A percentile compares a stretch with the other conserved stretches of the same genome.
These are phyloP conservation scores for Ogataea populi-albae DNA, from an alignment of 805 yeast genomes.

Conservation along the genomic window DNA sequence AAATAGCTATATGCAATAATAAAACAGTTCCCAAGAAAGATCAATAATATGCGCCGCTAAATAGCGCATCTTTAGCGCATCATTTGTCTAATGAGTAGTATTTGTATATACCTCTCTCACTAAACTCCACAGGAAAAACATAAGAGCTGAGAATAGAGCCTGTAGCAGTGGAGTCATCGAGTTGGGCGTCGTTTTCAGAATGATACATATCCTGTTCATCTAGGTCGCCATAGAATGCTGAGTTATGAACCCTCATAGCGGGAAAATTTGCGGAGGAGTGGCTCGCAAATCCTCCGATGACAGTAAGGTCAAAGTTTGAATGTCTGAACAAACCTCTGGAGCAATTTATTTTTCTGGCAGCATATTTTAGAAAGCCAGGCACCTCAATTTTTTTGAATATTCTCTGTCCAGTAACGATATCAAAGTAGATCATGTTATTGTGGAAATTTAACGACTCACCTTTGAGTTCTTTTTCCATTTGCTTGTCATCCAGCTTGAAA, in stretches of 20 bases:
- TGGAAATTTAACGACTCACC: constrained; percentile 28
- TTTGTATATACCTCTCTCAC: constrained; percentile 52
- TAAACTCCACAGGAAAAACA: constrained; percentile 52
- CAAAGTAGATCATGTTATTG: constrained; percentile 51
- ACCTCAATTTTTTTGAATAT: constrained; percentile 43
- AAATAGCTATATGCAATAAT: no score
- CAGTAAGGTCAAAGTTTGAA: constrained; percentile 4
- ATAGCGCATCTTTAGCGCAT: no score
- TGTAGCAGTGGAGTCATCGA: constrained; percentile 18
- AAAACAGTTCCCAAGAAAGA: no score
- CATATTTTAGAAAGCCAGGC: constrained; percentile 51
- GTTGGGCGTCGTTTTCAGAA: constrained; percentile 33
- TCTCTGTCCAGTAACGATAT: constrained; percentile 61
- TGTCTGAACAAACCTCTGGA: constrained; percentile 48
- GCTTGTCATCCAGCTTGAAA: constrained; percentile 40
- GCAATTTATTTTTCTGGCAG: constrained; percentile 52
- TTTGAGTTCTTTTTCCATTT: constrained; percentile 20
- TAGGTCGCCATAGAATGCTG: constrained; percentile 32
- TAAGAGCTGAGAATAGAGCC: neutral
- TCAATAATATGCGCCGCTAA: no score
- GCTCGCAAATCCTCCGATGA: constrained; percentile 2
- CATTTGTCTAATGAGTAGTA: constrained; percentile 54
- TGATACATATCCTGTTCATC: constrained; percentile 12
- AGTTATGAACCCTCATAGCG: constrained; percentile 24
- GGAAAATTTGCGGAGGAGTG: neutral